Conservation (phyloP, 176 grass and related monocot genomes). For the Metroxylon sagu region DNA sequence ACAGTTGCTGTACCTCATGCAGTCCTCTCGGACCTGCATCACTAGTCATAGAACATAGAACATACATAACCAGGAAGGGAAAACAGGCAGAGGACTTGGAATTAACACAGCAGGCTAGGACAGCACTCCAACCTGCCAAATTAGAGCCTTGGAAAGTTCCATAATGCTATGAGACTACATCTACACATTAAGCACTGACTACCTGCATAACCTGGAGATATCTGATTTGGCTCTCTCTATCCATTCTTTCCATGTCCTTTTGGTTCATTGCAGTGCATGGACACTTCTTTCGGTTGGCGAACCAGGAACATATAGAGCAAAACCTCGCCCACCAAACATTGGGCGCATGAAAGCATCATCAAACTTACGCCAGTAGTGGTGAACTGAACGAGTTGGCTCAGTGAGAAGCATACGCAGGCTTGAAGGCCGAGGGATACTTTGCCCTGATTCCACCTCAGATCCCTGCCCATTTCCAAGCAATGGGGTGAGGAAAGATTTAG, state of each 20-base stretch:
- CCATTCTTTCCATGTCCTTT: background rate
- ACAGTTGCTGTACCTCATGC: too few relatives aligned
- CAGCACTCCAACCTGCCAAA: too few relatives aligned
- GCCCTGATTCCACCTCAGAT: conserved; percentile 15
- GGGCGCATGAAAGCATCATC: conserved; percentile 76
- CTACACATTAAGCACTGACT: too few relatives aligned
- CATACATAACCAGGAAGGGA: too few relatives aligned
- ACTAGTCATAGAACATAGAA: too few relatives aligned
- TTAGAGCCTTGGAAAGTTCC: too few relatives aligned
- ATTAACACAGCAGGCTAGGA: too few relatives aligned
- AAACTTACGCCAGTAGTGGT: conserved; percentile 85
- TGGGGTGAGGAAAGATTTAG: conserved; percentile 57
- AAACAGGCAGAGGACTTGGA: too few relatives aligned
- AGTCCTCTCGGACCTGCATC: too few relatives aligned
- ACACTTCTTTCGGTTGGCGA: conserved; percentile 51
- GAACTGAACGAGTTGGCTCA: conserved; percentile 51
- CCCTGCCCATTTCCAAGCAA: conserved; percentile 26
- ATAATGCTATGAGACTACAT: too few relatives aligned
- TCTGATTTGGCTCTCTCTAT: too few relatives aligned
- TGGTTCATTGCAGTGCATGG: conserved; percentile 14
- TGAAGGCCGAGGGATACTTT: conserved; percentile 36
- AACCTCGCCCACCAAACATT: conserved; percentile 72
- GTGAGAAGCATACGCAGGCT: conserved; percentile 61
- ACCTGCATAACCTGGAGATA: too few relatives aligned
- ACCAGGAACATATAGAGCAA: conserved; percentile 55